These are phyloP conservation scores for Microascus cirrosus DNA, from an alignment of 2,329 filamentous ascomycete species.

Conservation along the genomic window DNA sequence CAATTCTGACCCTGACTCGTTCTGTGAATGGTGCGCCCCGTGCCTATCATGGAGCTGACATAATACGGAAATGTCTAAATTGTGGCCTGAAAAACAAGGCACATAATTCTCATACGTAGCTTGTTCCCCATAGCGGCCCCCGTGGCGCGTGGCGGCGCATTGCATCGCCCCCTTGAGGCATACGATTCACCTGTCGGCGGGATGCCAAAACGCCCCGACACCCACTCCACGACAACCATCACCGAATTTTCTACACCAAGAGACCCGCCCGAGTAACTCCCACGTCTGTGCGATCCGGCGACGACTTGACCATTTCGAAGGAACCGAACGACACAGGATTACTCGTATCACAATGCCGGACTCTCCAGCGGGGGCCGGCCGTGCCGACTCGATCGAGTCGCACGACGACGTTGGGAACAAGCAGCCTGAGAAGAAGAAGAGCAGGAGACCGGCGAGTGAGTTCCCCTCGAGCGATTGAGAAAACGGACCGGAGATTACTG, in stretches of 20 bases:
- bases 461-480: slow-evolving; percentile 6
- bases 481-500: not conserved
- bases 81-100: not conserved
- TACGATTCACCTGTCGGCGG: not conserved
- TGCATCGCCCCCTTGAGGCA: not conserved
- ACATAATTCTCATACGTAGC: not conserved
- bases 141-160: not conserved
- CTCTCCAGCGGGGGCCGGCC: slow-evolving; percentile 28
- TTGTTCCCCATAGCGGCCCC: not conserved
- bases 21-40: not conserved
- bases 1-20: not conserved
- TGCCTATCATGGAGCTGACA: not conserved
- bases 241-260: not conserved
- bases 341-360: slow-evolving; percentile 31
- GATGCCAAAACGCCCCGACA: not conserved
- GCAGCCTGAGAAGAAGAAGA: slow-evolving; percentile 71
- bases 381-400: slow-evolving; percentile 41
- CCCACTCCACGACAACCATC: not conserved
- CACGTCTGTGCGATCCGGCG: not conserved
- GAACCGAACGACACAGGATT: not conserved
- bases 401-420: slow-evolving; percentile 38
- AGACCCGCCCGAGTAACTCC: not conserved
- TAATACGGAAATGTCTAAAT: not conserved
- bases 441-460: slow-evolving; percentile 79
- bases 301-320: not conserved